Base-by-base conservation (phyloP, 306 rosid genomes). In the Quercus wislizeni region DNA sequence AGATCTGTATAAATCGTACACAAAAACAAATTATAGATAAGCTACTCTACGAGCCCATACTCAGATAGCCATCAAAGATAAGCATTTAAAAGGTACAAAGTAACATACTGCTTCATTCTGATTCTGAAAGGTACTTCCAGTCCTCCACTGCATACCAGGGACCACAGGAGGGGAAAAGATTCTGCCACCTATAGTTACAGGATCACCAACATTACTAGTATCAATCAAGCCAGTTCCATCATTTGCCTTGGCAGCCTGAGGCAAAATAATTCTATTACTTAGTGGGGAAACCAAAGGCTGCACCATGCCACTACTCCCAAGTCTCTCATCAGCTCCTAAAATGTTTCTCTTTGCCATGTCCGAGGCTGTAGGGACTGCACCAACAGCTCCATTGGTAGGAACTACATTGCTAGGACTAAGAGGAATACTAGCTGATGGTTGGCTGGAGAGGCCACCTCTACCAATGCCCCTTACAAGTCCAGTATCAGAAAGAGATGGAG, bases 121-220 rank as follows among this genome's bases (percentile, higher is more conserved):
- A 81, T 85, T 93, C 68, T 88, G 98, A 79, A 91, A 93, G 59
- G 94, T 85, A 79, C 93, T 90, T 81, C 99, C 99, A 38, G 99
- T 92, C 86, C 98, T 91, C 99, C 99, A 95, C 76, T 91, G 99
- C 94, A 92, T 90, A 82, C 95, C 87, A 68, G 99, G 85, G 84
- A 89, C 93, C 83, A 86, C 59, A 83, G 97, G 76, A 71, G 94
- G 92, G 78, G 98, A 90, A 84, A 92, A 95, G 78, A 90, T 90
- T 88, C 94, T 80, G 68, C 97, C 92, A 71, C 92, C 82, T 64
- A 88, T 81, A 82, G 94, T 84, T 62, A 92, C 78, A 63, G 92
- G 88, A 72, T 95, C 99, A 86, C 79, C 83, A 18, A 81, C 88
- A 81, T 80, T 84, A 74, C 79, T 76, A 82, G 97, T 81, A 85